Percentiles rank a stretch among this genome's conserved stretches.
Evolutionary conservation across 345 rosid species (phyloP).

Genomic region (Murraya paniculata): DNA sequence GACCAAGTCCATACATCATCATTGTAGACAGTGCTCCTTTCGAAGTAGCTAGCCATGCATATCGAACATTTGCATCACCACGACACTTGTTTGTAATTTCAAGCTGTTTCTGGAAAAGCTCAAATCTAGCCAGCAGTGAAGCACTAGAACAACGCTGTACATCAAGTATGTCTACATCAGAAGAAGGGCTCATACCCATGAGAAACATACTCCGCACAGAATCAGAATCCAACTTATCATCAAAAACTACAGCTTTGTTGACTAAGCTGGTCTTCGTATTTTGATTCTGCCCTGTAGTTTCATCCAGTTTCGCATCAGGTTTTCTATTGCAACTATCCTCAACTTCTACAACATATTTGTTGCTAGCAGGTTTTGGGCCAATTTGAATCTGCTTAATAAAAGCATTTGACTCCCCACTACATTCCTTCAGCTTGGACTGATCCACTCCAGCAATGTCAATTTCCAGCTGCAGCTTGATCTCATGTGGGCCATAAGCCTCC

Average conservation of each 20-base stretch:
- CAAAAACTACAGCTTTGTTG: slow-evolving; percentile 4
- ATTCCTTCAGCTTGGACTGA: slow-evolving; percentile 48
- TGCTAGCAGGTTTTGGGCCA: slow-evolving; percentile 29
- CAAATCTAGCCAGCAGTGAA: slow-evolving; percentile 45
- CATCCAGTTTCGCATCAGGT: slow-evolving; percentile 39
- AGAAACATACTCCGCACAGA: slow-evolving; percentile 50
- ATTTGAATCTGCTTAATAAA: slow-evolving; percentile 38
- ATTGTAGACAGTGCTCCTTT: slow-evolving; percentile 43
- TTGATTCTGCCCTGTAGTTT: slow-evolving; percentile 32
- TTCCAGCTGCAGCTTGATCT: slow-evolving; percentile 81
- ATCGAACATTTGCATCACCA: slow-evolving; percentile 74
- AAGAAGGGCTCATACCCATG: slow-evolving; percentile 41
- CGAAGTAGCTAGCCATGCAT: slow-evolving; percentile 89
- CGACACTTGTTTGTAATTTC: slow-evolving; percentile 62
- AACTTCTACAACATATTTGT: slow-evolving; percentile 29
- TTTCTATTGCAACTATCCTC: slow-evolving; percentile 47
- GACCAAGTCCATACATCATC: slow-evolving; percentile 62
- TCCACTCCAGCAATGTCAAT: slow-evolving; percentile 65
- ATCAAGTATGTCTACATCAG: slow-evolving; percentile 47
- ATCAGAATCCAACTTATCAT: slow-evolving; percentile 39
- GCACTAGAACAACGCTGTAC: slow-evolving; percentile 42
- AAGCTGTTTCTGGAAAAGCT: slow-evolving; percentile 74
- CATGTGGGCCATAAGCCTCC: slow-evolving; percentile 39
- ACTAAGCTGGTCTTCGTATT: slow-evolving; percentile 13
- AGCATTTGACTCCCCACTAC: slow-evolving; percentile 72